phyloP scores from a whole-genome alignment of 1,284 basidiomycete species.

The Athelia psychrophila region DNA sequence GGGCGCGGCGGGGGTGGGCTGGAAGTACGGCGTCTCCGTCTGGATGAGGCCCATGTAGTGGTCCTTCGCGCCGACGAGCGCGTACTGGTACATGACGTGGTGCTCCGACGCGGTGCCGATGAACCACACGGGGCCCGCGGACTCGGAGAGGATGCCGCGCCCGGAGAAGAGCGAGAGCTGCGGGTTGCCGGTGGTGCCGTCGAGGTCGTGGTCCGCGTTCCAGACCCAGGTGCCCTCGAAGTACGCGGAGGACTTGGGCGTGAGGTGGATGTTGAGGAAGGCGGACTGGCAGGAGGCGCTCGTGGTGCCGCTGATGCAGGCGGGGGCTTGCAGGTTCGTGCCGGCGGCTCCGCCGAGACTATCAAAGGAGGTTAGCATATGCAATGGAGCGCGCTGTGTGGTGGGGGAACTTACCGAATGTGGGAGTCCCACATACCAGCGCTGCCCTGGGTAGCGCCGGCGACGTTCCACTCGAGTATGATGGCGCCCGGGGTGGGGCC shows the following conservation, averaged over 20 bases:
- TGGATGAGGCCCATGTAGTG: constrained; percentile 75
- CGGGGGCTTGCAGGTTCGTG: constrained; percentile 45
- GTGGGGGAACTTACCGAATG: constrained; percentile 19
- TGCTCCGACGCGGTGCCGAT: constrained; percentile 72
- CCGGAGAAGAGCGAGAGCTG: constrained; percentile 69
- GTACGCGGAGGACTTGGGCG: constrained; percentile 53
- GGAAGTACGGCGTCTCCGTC: constrained; percentile 70
- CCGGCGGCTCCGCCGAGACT: constrained; percentile 43
- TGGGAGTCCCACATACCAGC: constrained; percentile 39
- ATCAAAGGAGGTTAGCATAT: constrained; percentile 49
- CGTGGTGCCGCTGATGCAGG: constrained; percentile 40
- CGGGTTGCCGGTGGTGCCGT: constrained; percentile 35
- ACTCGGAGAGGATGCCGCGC: constrained; percentile 75
- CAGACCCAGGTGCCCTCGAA: constrained; percentile 73
- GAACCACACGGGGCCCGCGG: constrained; percentile 71
- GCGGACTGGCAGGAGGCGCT: constrained; percentile 56
- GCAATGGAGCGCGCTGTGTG: not conserved
- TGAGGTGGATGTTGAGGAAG: constrained; percentile 65
- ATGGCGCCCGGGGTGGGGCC: constrained; percentile 51
- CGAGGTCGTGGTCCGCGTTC: constrained; percentile 77
- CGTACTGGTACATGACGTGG: constrained; percentile 67
- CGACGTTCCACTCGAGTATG: constrained; percentile 20
- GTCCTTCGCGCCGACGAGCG: constrained; percentile 55
- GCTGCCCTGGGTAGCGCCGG: not conserved
- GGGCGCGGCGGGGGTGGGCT: constrained; percentile 57